phyloP scores from a whole-genome alignment of 352 stramenopile species.

The Aphanomyces invadans region DNA sequence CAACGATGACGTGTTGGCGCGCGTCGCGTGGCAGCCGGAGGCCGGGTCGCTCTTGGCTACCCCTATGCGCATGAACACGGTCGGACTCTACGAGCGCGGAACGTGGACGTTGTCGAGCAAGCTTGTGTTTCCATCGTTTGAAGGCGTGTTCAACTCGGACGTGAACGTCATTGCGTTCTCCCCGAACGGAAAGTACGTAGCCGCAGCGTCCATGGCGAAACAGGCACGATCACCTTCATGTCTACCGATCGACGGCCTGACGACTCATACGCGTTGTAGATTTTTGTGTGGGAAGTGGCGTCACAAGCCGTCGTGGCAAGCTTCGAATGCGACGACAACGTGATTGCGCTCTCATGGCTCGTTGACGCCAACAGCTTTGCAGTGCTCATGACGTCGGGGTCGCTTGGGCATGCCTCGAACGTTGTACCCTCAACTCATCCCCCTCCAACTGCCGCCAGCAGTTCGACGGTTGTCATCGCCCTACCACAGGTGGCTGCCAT shows the following conservation, averaged over 20 bases:
- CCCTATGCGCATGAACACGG: constrained; percentile 51
- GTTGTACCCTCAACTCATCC: background rate
- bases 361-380: constrained; percentile 16
- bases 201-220: constrained; percentile 53
- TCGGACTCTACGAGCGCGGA: constrained; percentile 50
- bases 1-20: constrained; percentile 53
- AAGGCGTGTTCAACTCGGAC: constrained; percentile 42
- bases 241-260: background rate
- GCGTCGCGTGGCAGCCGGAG: constrained; percentile 54
- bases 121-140: constrained; percentile 50
- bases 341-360: constrained; percentile 50
- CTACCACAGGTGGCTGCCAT: background rate
- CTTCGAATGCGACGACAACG: constrained; percentile 51
- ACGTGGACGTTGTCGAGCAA: constrained; percentile 38
- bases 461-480: too few relatives aligned
- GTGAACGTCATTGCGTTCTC: constrained; percentile 70
- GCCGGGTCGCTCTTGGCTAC: constrained; percentile 39
- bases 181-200: constrained; percentile 68
- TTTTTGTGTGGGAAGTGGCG: constrained; percentile 58
- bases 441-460: background rate
- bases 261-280: background rate
- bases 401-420: constrained; percentile 3
- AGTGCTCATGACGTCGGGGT: constrained; percentile 6
- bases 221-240: constrained; percentile 26
- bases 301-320: constrained; percentile 44